phyloP scores from a whole-genome alignment of 2,329 filamentous ascomycete genomes.

The Claviceps digitariae region DNA sequence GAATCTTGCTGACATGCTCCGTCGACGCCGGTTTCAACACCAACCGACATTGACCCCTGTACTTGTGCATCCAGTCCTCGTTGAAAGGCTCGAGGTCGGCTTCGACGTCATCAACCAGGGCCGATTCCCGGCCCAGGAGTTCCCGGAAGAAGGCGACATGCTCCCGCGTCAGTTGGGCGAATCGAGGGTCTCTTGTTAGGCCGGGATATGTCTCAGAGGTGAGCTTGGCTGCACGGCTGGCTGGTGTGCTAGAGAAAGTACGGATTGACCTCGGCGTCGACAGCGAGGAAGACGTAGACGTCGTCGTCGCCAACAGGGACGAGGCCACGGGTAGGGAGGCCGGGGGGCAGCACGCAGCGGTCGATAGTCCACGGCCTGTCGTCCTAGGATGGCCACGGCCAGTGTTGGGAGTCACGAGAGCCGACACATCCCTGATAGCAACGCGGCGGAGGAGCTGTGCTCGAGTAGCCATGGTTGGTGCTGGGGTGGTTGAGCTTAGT shows the following conservation, averaged over 20 bases:
- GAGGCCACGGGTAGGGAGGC: not conserved
- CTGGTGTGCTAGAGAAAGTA: constrained; percentile 12
- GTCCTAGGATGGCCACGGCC: not conserved
- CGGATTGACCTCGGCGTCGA: constrained; percentile 14
- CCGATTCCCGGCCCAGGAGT: constrained; percentile 65
- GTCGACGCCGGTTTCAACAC: constrained; percentile 77
- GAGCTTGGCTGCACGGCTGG: constrained; percentile 38
- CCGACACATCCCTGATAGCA: not conserved
- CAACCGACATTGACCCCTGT: constrained; percentile 75
- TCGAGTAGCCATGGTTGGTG: constrained; percentile 4
- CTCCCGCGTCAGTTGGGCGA: constrained; percentile 57
- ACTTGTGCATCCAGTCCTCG: constrained; percentile 98
- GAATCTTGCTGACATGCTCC: constrained; percentile 76
- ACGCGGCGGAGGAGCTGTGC: constrained; percentile 4
- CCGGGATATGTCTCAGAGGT: constrained; percentile 79
- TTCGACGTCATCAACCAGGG: constrained; percentile 64
- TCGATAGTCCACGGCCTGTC: not conserved
- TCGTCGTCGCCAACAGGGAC: constrained; percentile 12
- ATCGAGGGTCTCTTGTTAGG: constrained; percentile 66
- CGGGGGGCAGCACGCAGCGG: constrained; percentile 1
- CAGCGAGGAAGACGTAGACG: too few species aligned
- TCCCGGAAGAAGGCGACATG: constrained; percentile 75
- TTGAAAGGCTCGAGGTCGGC: constrained; percentile 90
- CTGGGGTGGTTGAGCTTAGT: not conserved
- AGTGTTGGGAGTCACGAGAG: constrained; percentile 1